Base-by-base conservation (phyloP, 164 flowering plant genomes). In the Piper betle region DNA sequence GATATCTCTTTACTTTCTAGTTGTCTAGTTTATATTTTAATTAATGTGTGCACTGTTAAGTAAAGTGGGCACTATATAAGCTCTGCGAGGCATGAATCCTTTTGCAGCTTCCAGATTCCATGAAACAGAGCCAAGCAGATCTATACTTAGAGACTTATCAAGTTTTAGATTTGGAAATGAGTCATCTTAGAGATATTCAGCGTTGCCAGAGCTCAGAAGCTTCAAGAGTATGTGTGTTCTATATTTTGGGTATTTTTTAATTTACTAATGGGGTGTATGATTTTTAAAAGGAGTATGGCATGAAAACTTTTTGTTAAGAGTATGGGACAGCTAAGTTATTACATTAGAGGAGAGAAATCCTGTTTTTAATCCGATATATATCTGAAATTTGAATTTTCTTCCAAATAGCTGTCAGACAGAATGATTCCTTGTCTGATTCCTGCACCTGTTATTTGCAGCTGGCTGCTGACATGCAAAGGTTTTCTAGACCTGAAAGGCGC, bases 131-230 rank as follows among this genome's bases (percentile, higher is more conserved):
- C 72, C 99, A 93, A 77, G 96, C 91, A 68, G 97, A 93, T 38
- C 67, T 93, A 70, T 93, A 93, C 61, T 61, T 86, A 12, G 99
- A 93, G 78, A 93, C 99, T 17, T 93, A 93, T 74, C 94, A 93
- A 86, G 99, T 93, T 68, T 76, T 93, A 61, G 99, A 93, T 79
- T 74, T 93, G 83, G 99, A 93, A 68, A 93, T 93, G 99, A 90
- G 99, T 77, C 91, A 95, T 66, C 69, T 93, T 56, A 91, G 99
- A 60, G 99, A 90, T 78, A 90, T 93, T 74, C 99, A 93, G 79
- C 77, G 84, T 59, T 93, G 99, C 97, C 99, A 93, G 76, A 79
- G 91, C 61, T 81, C 92, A 60, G 95, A 97, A 58, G 77, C 99
- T 55, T 78, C 99, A 41, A 93, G 90, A 73, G 99, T 88, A 82